Percentiles rank a stretch among this genome's conserved stretches.
Evolutionary conservation across 129 eudicot species (phyloP).

Genomic region (Tanacetum coccineum): DNA sequence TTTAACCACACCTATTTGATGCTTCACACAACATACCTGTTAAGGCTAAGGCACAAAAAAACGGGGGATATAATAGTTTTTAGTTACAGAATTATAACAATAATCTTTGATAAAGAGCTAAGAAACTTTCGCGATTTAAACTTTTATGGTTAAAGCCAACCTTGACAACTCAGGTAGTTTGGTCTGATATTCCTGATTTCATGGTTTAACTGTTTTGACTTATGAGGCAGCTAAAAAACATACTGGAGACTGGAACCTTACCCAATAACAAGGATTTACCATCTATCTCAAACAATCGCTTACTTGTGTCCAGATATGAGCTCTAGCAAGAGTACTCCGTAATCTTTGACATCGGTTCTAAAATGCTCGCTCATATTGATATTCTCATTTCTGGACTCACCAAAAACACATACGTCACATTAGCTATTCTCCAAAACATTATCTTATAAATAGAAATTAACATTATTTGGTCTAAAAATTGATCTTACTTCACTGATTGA

Average conservation of each 20-base stretch:
- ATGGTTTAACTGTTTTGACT: background rate
- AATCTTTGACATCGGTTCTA: conserved; percentile 33
- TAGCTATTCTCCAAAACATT: conserved; percentile 5
- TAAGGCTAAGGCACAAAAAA: too few relatives aligned
- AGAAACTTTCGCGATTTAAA: too few relatives aligned
- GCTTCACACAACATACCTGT: too few relatives aligned
- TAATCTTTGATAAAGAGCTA: too few relatives aligned
- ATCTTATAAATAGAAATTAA: conserved; percentile 1
- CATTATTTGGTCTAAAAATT: conserved; percentile 5
- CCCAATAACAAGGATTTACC: conserved; percentile 39
- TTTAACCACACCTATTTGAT: too few relatives aligned
- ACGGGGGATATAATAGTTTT: too few relatives aligned
- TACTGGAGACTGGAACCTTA: conserved; percentile 14
- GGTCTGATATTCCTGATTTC: background rate
- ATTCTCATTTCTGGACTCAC: conserved; percentile 24
- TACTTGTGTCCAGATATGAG: conserved; percentile 43
- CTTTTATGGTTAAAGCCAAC: too few relatives aligned
- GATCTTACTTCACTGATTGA: conserved; percentile 28
- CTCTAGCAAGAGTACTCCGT: conserved; percentile 43
- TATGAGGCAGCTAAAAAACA: background rate
- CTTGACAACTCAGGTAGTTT: background rate
- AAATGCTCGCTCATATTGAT: conserved; percentile 20
- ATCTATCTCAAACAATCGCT: conserved; percentile 23
- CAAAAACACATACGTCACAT: conserved; percentile 11
- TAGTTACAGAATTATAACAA: too few relatives aligned